Base-by-base conservation (phyloP, 345 rosid genomes). In the Citrus mangshanensis region DNA sequence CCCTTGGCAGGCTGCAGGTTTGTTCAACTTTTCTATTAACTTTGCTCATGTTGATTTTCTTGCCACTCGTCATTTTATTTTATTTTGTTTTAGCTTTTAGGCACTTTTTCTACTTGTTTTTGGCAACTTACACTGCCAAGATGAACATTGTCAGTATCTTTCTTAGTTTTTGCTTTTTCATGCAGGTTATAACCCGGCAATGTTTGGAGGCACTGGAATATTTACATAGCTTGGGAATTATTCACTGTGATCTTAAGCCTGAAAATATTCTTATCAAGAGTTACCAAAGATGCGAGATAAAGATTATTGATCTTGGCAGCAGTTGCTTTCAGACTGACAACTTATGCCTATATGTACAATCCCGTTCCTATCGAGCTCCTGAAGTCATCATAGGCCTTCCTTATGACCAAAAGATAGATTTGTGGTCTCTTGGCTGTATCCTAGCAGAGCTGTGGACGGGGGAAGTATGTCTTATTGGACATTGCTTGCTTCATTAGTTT, bases 341-440 rank as follows among this genome's bases (percentile, higher is more conserved):
- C 85, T 80, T 96, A 76, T 91, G 98, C 73, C 82, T 91, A 42
- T 96, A 96, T 37, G 98, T 94, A 40, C 99, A 94, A 77, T 93
- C 99, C 5, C 98, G 98, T 65, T 96, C 99, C 67, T 96, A 96
- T 68, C 86, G 98, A 88, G 98, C 99, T 62, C 99, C 99, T 0
- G 98, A 96, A 88, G 99, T 96, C 78, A 96, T 94, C 74, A 86
- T 93, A 4, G 98, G 99, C 58, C 93, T 94, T 68, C 92, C 99
- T 1, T 94, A 94, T 70, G 93, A 94, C 56, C 87, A 94, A 75
- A 96, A 91, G 87, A 94, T 96, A 16, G 99, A 96, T 81, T 42
- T 96, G 24, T 96, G 98, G 99, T 96, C 99, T 67, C 91, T 96
- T 4, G 98, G 99, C 40, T 96, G 99, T 83, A 93, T 96, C 78